These are phyloP conservation scores for Pharnaceum exiguum DNA, from an alignment of 148 eudicot genomes.

Conservation along the genomic window DNA sequence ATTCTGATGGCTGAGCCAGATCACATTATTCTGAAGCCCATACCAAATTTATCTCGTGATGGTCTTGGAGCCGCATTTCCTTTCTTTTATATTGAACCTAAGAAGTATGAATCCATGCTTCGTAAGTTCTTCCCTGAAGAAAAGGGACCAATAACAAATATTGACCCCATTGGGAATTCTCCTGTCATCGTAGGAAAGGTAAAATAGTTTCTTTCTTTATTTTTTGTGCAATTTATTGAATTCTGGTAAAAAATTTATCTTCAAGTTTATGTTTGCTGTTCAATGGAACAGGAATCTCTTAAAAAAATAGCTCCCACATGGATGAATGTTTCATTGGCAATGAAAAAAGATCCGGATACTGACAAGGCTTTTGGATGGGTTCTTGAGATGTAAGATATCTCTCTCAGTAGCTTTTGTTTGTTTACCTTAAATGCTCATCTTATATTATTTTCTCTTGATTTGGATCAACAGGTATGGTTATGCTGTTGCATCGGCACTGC, in stretches of 20 bases:
- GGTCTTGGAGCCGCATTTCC: slow-evolving; percentile 95
- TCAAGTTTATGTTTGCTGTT: background rate
- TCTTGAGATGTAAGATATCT: slow-evolving; percentile 77
- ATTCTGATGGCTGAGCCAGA: slow-evolving; percentile 99
- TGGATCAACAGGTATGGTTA: slow-evolving; percentile 78
- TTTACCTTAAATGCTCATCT: background rate
- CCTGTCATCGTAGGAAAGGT: slow-evolving; percentile 95
- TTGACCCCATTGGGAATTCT: slow-evolving; percentile 95
- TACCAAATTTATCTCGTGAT: slow-evolving; percentile 81
- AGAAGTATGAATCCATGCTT: slow-evolving; percentile 68
- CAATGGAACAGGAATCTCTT: slow-evolving; percentile 56
- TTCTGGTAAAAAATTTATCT: background rate
- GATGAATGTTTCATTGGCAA: slow-evolving; percentile 94
- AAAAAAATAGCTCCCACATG: slow-evolving; percentile 89
- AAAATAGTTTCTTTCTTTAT: background rate
- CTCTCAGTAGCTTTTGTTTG: background rate
- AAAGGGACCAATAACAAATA: slow-evolving; percentile 74
- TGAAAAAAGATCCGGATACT: slow-evolving; percentile 88
- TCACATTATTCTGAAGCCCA: slow-evolving; percentile 91
- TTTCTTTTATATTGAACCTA: slow-evolving; percentile 96
- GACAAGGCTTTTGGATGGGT: slow-evolving; percentile 99
- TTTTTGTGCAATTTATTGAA: background rate
- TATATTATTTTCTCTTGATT: background rate
- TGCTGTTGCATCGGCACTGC: slow-evolving; percentile 90
- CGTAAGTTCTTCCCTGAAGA: slow-evolving; percentile 78